Evolutionary conservation across 139 green algal genomes (phyloP).

Genomic region (Klebsormidium nitens): DNA sequence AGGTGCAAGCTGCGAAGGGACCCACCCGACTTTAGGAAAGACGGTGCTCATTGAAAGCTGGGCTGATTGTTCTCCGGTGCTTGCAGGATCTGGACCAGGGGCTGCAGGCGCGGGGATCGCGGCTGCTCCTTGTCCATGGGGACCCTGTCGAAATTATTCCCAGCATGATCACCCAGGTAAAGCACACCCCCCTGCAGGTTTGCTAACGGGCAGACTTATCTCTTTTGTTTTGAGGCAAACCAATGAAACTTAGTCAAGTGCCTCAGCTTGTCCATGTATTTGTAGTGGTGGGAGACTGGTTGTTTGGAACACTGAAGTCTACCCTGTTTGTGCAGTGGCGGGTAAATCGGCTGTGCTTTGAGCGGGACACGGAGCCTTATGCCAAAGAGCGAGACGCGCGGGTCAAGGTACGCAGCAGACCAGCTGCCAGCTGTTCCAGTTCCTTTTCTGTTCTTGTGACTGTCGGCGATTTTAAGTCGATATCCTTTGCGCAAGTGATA

Average conservation of each 20-base stretch:
- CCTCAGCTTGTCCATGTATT: background rate
- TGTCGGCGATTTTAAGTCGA: no score
- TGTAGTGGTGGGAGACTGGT: background rate
- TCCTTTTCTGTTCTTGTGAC: no score
- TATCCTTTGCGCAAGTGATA: no score
- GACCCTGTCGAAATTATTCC: conserved; percentile 18
- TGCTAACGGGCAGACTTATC: no score
- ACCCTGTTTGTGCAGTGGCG: conserved; percentile 10
- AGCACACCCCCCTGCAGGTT: no score
- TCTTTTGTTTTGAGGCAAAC: background rate
- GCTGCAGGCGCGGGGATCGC: conserved; percentile 1
- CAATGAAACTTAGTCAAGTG: background rate
- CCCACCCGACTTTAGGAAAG: no score
- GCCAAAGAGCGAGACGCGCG: conserved; percentile 6
- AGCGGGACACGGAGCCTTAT: conserved; percentile 32
- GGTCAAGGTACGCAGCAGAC: conserved; percentile 4
- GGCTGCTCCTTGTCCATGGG: conserved; percentile 21
- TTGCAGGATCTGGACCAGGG: conserved; percentile 3
- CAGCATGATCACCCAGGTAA: conserved; percentile 15
- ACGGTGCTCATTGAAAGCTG: no score
- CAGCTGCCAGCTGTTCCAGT: background rate
- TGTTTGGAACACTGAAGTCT: background rate
- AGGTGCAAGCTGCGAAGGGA: no score
- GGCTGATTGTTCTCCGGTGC: no score
- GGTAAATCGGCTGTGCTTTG: conserved; percentile 27